Evolutionary conservation across 768 basidiomycete species (phyloP), one percentile per base, ranked within the genome.

Genomic region (Russula dissimulans): DNA sequence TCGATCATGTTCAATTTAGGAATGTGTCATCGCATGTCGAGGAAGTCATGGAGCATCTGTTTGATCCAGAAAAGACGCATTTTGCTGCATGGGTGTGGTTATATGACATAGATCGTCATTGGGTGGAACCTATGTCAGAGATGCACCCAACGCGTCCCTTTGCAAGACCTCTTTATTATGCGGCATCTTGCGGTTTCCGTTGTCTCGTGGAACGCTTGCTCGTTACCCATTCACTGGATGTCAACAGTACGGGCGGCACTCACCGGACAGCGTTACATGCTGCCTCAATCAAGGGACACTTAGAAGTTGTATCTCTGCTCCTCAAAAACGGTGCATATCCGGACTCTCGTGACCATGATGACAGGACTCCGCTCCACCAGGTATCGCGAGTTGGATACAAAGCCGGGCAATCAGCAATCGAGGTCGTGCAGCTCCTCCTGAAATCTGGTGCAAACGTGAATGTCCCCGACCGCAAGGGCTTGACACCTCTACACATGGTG

Each of bases 81-180:
- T 60, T 60, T 38, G 26, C 53, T 32, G 39, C 53, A 4, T 60
- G 59, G 59, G 12, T 60, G 17, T 54, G 58, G 58, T 5, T 54
- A 17, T 44, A 49, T 8, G 53, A 60, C 14, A 29, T 60, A 4
- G 54, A 55, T 3, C 34, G 9, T 44, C 29, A 22, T 26, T 58
- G 47, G 48, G 5, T 1, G n/a, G n/a, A 18, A 2, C 34, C 34
- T 2, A 52, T 51, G 50, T 5, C 15, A 12, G 15, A 34, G 7
- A 14, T 41, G 3, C 49, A 31, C 9, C 57, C 57, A 12, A 42
- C 32, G 1, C 31, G 1, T 2, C 56, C 48, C 4, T 15, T 5
- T 7, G 48, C 44, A 0, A 3, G 8, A 3, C 57, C 57, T 6
- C n/a, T 59, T 8, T 59, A 59, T 31, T 59, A 53, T 31, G 57